Base-by-base conservation (phyloP, 2,329 filamentous ascomycete genomes). In the Ophiobolus disseminans region DNA sequence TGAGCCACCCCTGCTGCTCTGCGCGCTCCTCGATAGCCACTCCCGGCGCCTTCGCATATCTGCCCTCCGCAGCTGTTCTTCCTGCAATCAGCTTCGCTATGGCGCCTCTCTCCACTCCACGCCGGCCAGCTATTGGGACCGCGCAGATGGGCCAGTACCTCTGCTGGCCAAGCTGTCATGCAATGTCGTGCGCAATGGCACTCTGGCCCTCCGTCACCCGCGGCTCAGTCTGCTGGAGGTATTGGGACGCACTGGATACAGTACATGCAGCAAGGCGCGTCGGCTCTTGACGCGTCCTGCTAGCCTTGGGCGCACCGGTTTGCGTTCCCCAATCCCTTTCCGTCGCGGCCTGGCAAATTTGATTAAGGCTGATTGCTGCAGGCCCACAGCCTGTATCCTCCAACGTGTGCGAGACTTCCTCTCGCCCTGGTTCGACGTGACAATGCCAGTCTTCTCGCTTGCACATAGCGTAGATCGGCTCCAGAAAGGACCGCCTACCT, bases 291-390 rank as follows among this genome's bases (percentile, higher is more conserved):
- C 54, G 54, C 54, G 44, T 48, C 49, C 35, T 48, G 32, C 47
- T 42, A 40, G 30, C 17, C 34, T 25, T 38, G 43, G 48, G 46
- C 50, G 41, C 30, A 43, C 28, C 56, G 20, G 41, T 48, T 43
- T 57, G 49, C 49, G 36, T 53, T 40, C 45, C 49, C 51, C 40
- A 41, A 26, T 38, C 46, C 41, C 43, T 50, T 49, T 50, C 48
- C 44, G 51, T 46, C 21, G 34, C 45, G 36, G 42, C 21, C 47
- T 40, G 51, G 22, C 45, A 53, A 19, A 17, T 52, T 48, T 45
- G 34, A 49, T 49, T 49, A 50, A 53, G 58, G 50, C 59, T 62
- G 58, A 58, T 53, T 48, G 51, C 45, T 45, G 49, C 52, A 51
- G 43, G 40, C 19, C 40, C 40, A 26, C 40, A 43, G 40, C 30